These are phyloP conservation scores for Cladorrhinum sp. DNA, from an alignment of 2,329 filamentous ascomycete genomes.

Conservation along the genomic window DNA sequence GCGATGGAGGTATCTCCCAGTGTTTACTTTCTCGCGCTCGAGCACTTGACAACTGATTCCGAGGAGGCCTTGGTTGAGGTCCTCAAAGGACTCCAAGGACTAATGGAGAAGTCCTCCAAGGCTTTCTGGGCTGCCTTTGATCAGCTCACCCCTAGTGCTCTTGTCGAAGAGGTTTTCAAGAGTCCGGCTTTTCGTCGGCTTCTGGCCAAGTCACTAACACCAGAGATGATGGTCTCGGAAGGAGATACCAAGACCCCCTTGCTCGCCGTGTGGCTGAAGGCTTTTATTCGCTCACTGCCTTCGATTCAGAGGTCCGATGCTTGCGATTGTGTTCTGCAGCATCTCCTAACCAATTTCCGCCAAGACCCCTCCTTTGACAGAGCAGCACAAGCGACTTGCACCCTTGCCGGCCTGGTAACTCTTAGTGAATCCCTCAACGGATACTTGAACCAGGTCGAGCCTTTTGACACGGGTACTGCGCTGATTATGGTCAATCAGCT, in stretches of 20 bases:
- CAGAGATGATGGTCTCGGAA: conserved; percentile 48
- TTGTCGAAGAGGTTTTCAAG: conserved; percentile 80
- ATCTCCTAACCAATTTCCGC: conserved; percentile 66
- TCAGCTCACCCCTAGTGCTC: conserved; percentile 71
- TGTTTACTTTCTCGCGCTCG: conserved; percentile 61
- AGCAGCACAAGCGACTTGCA: conserved; percentile 59
- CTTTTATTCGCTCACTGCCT: conserved; percentile 74
- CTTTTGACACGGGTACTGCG: conserved; percentile 48
- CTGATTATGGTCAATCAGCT: conserved; percentile 63
- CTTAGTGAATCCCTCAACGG: conserved; percentile 55
- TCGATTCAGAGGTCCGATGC: conserved; percentile 73
- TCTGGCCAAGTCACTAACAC: conserved; percentile 58
- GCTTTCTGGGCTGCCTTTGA: conserved; percentile 89
- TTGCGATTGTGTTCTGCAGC: conserved; percentile 72
- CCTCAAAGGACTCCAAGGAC: conserved; percentile 64
- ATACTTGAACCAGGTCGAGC: conserved; percentile 48
- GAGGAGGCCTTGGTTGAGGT: conserved; percentile 63
- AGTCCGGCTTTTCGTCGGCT: conserved; percentile 64
- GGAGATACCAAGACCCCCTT: conserved; percentile 57
- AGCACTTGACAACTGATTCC: conserved; percentile 47
- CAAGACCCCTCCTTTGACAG: conserved; percentile 53
- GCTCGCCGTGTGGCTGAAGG: conserved; percentile 73
- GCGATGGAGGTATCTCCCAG: conserved; percentile 74
- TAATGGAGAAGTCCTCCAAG: conserved; percentile 71
- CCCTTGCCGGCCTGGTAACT: conserved; percentile 61